These are phyloP conservation scores for Amauroascus niger DNA, from an alignment of 2,329 filamentous ascomycete species.

Conservation along the genomic window DNA sequence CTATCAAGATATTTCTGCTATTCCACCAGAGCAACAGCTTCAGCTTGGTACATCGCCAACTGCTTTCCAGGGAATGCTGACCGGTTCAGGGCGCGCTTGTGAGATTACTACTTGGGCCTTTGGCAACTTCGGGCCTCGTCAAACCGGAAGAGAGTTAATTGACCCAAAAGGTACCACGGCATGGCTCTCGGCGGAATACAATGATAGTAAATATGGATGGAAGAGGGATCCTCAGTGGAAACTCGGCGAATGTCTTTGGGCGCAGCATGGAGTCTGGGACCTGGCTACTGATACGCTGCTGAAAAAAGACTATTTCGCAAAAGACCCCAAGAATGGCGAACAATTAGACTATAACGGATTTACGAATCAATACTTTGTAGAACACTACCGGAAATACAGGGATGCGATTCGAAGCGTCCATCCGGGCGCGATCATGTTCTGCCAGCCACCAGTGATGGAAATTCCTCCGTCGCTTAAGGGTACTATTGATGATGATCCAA, in stretches of 20 bases:
- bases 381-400: constrained; percentile 67
- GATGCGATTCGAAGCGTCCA: constrained; percentile 67
- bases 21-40: constrained; percentile 78
- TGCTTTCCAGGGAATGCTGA: constrained; percentile 85
- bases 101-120: constrained; percentile 92
- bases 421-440: constrained; percentile 73
- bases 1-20: constrained; percentile 65
- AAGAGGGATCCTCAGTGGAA: constrained; percentile 81
- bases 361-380: constrained; percentile 84
- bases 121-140: constrained; percentile 83
- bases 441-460: constrained; percentile 85
- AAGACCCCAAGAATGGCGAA: constrained; percentile 63
- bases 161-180: constrained; percentile 78
- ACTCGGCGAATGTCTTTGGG: constrained; percentile 91
- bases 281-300: constrained; percentile 64
- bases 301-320: constrained; percentile 78
- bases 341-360: constrained; percentile 72
- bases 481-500: constrained; percentile 76
- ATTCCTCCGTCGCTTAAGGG: constrained; percentile 81
- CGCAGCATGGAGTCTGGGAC: constrained; percentile 94
- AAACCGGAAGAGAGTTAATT: constrained; percentile 69
- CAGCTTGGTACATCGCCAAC: constrained; percentile 91
- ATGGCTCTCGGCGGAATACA: constrained; percentile 74
- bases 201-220: constrained; percentile 84
- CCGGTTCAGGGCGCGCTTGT: constrained; percentile 79